These are phyloP conservation scores for Mycena citricolor DNA, from an alignment of 1,284 basidiomycete species.

Conservation along the genomic window DNA sequence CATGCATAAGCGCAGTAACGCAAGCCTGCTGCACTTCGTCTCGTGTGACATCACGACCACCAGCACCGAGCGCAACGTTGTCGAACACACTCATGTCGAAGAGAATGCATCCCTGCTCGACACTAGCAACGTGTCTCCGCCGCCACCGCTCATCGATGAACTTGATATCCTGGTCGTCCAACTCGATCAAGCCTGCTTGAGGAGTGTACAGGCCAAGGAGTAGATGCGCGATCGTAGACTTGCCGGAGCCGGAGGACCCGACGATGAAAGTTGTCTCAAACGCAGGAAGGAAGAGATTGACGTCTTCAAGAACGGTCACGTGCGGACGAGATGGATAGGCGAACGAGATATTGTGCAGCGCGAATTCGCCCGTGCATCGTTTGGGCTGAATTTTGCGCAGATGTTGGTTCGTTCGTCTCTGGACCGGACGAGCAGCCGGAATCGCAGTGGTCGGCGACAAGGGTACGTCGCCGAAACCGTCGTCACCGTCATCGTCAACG, in stretches of 20 bases:
- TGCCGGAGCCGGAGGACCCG: constrained; percentile 88
- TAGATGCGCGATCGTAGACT: constrained; percentile 87
- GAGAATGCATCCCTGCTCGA: constrained; percentile 79
- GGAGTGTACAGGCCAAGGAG: constrained; percentile 80
- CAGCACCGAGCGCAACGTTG: constrained; percentile 84
- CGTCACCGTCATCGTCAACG: constrained; percentile 38
- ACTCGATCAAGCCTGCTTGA: constrained; percentile 58
- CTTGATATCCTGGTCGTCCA: constrained; percentile 82
- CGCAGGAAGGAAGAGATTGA: constrained; percentile 78
- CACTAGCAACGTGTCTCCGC: constrained; percentile 70
- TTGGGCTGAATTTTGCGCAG: constrained; percentile 62
- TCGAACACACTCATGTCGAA: constrained; percentile 80
- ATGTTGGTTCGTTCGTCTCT: constrained; percentile 27
- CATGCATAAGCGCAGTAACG: constrained; percentile 83
- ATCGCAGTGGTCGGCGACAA: constrained; percentile 19
- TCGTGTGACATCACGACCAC: constrained; percentile 55
- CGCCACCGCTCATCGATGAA: constrained; percentile 80
- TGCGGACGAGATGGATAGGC: constrained; percentile 83
- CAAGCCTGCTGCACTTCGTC: constrained; percentile 82
- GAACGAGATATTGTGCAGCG: constrained; percentile 77
- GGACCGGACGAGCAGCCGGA: constrained; percentile 28
- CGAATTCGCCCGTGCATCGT: constrained; percentile 74
- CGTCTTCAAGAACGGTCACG: constrained; percentile 58
- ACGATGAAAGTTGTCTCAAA: constrained; percentile 92
- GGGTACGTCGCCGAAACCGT: constrained; percentile 21